phyloP scores from a whole-genome alignment of 2,329 filamentous ascomycete genomes.

The Aspergillus udagawae region DNA sequence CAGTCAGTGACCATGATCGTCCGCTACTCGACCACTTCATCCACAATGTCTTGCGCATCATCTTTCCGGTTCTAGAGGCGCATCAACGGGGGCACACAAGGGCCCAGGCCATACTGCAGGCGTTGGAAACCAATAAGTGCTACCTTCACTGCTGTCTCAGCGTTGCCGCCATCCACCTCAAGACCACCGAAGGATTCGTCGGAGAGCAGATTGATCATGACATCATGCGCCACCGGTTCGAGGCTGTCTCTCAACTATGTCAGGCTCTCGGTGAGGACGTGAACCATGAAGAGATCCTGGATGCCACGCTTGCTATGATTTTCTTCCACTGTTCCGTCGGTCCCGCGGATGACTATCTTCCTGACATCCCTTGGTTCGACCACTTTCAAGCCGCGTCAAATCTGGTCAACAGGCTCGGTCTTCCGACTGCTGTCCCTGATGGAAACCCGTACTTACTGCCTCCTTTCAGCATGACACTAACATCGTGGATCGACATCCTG shows the following conservation, averaged over 20 bases:
- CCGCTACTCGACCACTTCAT: slow-evolving; percentile 87
- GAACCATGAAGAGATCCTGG: slow-evolving; percentile 81
- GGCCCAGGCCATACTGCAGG: slow-evolving; percentile 78
- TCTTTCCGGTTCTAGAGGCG: slow-evolving; percentile 88
- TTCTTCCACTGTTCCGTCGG: slow-evolving; percentile 95
- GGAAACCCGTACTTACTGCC: slow-evolving; percentile 60
- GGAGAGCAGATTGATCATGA: slow-evolving; percentile 78
- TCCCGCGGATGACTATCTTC: slow-evolving; percentile 74
- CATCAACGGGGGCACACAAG: slow-evolving; percentile 81
- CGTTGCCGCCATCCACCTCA: slow-evolving; percentile 87
- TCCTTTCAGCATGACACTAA: slow-evolving; percentile 87
- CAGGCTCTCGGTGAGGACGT: slow-evolving; percentile 74
- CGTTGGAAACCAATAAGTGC: slow-evolving; percentile 83
- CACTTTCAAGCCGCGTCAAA: slow-evolving; percentile 90
- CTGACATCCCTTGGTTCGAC: slow-evolving; percentile 94
- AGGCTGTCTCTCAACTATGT: slow-evolving; percentile 81
- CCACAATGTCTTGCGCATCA: slow-evolving; percentile 76
- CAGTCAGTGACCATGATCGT: slow-evolving; percentile 84
- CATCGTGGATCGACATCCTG: slow-evolving; percentile 94
- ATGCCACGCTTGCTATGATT: slow-evolving; percentile 90
- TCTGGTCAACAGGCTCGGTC: slow-evolving; percentile 78
- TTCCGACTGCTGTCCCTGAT: slow-evolving; percentile 64
- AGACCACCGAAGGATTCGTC: slow-evolving; percentile 65
- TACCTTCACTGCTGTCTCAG: slow-evolving; percentile 96
- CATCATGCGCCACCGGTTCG: slow-evolving; percentile 88